phyloP scores from a whole-genome alignment of 1,139 yeast genomes.

The Taphrina pruni region DNA sequence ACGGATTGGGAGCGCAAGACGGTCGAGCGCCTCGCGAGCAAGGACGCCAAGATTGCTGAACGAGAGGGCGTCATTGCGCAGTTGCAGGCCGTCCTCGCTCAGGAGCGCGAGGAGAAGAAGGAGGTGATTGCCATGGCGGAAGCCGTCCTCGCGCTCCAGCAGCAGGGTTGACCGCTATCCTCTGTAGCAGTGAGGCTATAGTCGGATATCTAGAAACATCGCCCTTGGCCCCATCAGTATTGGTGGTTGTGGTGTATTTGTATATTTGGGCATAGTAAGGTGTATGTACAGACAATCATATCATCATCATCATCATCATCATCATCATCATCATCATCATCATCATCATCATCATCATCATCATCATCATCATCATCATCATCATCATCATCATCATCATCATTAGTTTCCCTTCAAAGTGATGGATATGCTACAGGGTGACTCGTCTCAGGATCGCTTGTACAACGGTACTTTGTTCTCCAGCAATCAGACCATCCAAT shows the following conservation, averaged over 20 bases:
- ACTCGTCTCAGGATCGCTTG: slow-evolving; percentile 10
- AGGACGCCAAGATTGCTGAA: slow-evolving; percentile 29
- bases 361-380: too few relatives aligned
- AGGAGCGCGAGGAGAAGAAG: slow-evolving; percentile 37
- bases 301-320: too few relatives aligned
- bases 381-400: background rate
- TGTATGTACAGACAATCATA: too few relatives aligned
- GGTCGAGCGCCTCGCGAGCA: slow-evolving; percentile 20
- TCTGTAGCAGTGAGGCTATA: background rate
- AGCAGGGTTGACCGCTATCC: background rate
- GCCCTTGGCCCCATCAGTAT: too few relatives aligned
- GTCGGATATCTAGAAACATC: too few relatives aligned
- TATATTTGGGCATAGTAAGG: too few relatives aligned
- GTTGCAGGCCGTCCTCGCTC: slow-evolving; percentile 21
- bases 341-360: too few relatives aligned
- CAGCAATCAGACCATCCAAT: background rate
- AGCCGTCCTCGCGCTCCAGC: slow-evolving; percentile 30
- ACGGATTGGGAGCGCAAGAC: slow-evolving; percentile 40
- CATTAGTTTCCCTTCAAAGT: too few relatives aligned
- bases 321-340: too few relatives aligned
- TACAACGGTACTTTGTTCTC: slow-evolving; percentile 26
- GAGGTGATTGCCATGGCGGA: slow-evolving; percentile 40
- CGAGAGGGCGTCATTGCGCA: slow-evolving; percentile 17
- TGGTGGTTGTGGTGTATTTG: too few relatives aligned
- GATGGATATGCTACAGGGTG: too few relatives aligned